These are phyloP conservation scores for Pyrrhoderma lamaoense DNA, from an alignment of 1,284 basidiomycete species.

Conservation along the genomic window DNA sequence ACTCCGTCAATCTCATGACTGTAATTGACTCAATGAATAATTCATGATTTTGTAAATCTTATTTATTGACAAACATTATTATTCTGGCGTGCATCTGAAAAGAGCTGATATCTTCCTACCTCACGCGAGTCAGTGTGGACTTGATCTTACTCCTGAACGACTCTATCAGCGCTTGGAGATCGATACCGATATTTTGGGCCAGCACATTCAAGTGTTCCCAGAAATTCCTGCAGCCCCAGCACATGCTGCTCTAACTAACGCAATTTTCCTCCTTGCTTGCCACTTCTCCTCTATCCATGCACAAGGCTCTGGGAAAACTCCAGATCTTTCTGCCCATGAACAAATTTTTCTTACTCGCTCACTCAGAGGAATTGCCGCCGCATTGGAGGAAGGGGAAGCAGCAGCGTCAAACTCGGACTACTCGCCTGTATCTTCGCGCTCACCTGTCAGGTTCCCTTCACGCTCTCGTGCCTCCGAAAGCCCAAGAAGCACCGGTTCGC, in stretches of 20 bases:
- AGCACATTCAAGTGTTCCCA: not conserved
- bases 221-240: slow-evolving; percentile 20
- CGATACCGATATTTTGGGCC: slow-evolving; percentile 30
- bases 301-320: not conserved
- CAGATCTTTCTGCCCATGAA: slow-evolving; percentile 35
- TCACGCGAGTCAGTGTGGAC: slow-evolving; percentile 53
- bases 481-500: not conserved
- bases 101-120: slow-evolving; percentile 50
- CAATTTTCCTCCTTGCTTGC: slow-evolving; percentile 52
- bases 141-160: slow-evolving; percentile 32
- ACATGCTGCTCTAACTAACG: slow-evolving; percentile 52
- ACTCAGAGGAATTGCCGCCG: slow-evolving; percentile 29
- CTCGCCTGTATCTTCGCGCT: too few relatives aligned
- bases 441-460: too few relatives aligned
- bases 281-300: slow-evolving; percentile 36
- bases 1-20: not conserved
- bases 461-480: not conserved
- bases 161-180: slow-evolving; percentile 27
- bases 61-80: too few relatives aligned
- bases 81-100: not conserved
- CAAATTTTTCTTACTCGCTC: slow-evolving; percentile 41
- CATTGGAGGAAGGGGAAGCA: slow-evolving; percentile 17
- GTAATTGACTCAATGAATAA: not conserved
- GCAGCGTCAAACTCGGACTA: slow-evolving; percentile 1
- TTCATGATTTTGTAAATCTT: not conserved